phyloP scores from a whole-genome alignment of 2,329 filamentous ascomycete genomes.

The Penicillium corylophilum region DNA sequence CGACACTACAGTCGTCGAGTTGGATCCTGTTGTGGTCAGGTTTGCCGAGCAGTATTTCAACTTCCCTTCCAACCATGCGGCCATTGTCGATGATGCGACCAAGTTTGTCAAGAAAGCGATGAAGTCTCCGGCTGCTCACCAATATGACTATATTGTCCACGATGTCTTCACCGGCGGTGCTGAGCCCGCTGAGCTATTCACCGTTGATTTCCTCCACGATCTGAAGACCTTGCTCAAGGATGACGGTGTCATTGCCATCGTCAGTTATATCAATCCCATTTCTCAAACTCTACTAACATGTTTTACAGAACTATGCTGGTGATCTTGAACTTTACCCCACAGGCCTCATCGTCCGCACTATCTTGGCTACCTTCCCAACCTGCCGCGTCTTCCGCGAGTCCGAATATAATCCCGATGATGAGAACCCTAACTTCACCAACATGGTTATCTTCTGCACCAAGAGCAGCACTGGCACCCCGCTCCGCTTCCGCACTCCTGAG shows the following conservation, averaged over 20 bases:
- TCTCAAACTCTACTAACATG: slow-evolving; percentile 4
- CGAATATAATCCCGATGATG: slow-evolving; percentile 48
- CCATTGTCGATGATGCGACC: slow-evolving; percentile 80
- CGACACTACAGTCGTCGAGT: slow-evolving; percentile 89
- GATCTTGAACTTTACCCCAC: slow-evolving; percentile 77
- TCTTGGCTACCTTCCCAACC: slow-evolving; percentile 76
- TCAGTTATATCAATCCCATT: slow-evolving; percentile 46
- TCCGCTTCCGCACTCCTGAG: slow-evolving; percentile 67
- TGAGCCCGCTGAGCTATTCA: slow-evolving; percentile 86
- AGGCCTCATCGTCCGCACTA: slow-evolving; percentile 76
- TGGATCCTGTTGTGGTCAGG: slow-evolving; percentile 84
- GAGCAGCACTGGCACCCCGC: slow-evolving; percentile 43
- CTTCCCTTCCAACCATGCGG: slow-evolving; percentile 72
- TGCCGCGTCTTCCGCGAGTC: slow-evolving; percentile 90
- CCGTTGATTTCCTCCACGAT: slow-evolving; percentile 73
- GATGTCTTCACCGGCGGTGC: slow-evolving; percentile 97
- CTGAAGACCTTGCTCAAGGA: slow-evolving; percentile 70
- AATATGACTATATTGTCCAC: slow-evolving; percentile 90
- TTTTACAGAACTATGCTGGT: slow-evolving; percentile 81
- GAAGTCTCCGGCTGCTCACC: slow-evolving; percentile 45
- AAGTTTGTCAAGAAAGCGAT: slow-evolving; percentile 58
- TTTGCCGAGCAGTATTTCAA: slow-evolving; percentile 82
- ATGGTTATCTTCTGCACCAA: slow-evolving; percentile 94
- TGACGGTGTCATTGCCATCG: slow-evolving; percentile 83
- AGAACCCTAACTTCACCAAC: slow-evolving; percentile 78